Percentiles rank a stretch among this genome's conserved stretches.
Conservation (phyloP, 1,139 yeast genomes). For the Nematodospora anomalae region DNA sequence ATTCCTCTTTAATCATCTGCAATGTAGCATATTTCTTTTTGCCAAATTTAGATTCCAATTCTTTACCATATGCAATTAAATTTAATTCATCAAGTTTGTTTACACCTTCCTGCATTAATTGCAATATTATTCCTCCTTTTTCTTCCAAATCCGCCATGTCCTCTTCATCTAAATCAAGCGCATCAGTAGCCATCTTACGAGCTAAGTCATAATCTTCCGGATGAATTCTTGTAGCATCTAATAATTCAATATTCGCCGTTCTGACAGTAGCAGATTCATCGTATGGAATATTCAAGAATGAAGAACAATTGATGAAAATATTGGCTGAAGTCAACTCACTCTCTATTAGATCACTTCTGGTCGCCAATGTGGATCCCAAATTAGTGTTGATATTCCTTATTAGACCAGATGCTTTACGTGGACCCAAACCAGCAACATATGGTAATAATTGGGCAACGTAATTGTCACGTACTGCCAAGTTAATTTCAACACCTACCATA, state of each 20-base stretch:
- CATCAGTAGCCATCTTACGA: conserved; percentile 96
- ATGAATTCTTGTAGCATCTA: conserved; percentile 94
- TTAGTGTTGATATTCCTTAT: conserved; percentile 76
- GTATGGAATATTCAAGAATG: conserved; percentile 81
- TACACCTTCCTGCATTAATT: conserved; percentile 79
- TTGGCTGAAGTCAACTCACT: conserved; percentile 75
- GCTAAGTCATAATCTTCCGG: conserved; percentile 98
- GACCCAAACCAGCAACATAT: conserved; percentile 89
- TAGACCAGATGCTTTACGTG: conserved; percentile 89
- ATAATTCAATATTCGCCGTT: conserved; percentile 63
- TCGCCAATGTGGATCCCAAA: conserved; percentile 63
- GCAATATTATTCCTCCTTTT: conserved; percentile 81
- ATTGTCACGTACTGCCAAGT: conserved; percentile 78
- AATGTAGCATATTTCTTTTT: conserved; percentile 80
- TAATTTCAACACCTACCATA: conserved; percentile 89
- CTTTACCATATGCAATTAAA: conserved; percentile 91
- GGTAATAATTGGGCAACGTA: conserved; percentile 72
- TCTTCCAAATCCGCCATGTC: conserved; percentile 78
- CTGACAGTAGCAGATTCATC: conserved; percentile 45
- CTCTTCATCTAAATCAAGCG: conserved; percentile 93
- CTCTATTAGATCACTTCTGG: conserved; percentile 76
- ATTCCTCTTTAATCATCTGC: conserved; percentile 85
- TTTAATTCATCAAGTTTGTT: conserved; percentile 84
- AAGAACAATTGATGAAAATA: conserved; percentile 88
- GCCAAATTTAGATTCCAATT: conserved; percentile 73